Percentiles rank a stretch among this genome's conserved stretches.
These are phyloP conservation scores for Colletotrichum horii DNA, from an alignment of 2,329 filamentous ascomycete species.

Conservation along the genomic window DNA sequence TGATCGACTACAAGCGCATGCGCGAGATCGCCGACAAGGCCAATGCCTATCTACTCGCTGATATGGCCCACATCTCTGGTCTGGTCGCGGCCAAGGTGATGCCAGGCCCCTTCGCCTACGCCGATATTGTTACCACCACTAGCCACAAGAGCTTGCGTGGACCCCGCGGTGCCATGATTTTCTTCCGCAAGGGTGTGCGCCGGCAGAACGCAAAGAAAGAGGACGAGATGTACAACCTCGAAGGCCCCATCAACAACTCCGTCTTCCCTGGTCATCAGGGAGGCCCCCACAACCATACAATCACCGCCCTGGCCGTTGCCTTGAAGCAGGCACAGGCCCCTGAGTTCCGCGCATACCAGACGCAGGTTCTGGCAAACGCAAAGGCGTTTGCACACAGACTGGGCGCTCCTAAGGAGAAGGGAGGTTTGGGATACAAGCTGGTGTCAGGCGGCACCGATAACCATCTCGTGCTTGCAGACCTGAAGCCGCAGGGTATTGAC, in stretches of 20 bases:
- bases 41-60: conserved; percentile 89
- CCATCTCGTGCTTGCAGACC: conserved; percentile 90
- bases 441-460: conserved; percentile 97
- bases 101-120: conserved; percentile 85
- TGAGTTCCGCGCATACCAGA: conserved; percentile 93
- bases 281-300: conserved; percentile 98
- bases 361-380: conserved; percentile 87
- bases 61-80: conserved; percentile 98
- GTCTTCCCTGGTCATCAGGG: conserved; percentile 99
- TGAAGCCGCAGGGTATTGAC: conserved; percentile 88
- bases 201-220: conserved; percentile 84
- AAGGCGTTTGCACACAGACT: conserved; percentile 80
- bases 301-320: conserved; percentile 92
- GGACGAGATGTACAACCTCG: conserved; percentile 87
- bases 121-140: conserved; percentile 96
- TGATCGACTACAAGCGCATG: conserved; percentile 95
- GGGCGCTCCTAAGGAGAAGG: conserved; percentile 72
- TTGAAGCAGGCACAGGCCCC: conserved; percentile 89
- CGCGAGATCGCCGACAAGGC: conserved; percentile 89
- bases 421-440: conserved; percentile 82
- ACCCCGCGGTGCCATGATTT: conserved; percentile 96
- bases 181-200: conserved; percentile 92
- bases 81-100: conserved; percentile 91
- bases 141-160: conserved; percentile 97
- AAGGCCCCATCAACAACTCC: conserved; percentile 91